Conservation (phyloP, 495 filamentous ascomycete genomes). For the Aspergillus bertholletiae region DNA sequence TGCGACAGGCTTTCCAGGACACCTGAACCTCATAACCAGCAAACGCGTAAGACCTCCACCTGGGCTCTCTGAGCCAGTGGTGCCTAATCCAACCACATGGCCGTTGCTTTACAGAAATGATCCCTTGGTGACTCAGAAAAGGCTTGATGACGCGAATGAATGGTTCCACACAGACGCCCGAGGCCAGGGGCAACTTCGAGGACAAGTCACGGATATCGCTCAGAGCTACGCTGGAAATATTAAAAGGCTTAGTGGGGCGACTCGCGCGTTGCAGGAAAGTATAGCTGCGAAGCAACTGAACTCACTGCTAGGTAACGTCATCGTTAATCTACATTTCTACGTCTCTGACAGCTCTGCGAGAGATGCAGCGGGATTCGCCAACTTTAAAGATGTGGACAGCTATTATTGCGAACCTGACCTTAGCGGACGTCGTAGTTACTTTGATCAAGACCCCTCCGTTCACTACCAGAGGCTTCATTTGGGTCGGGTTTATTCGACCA, state of each 20-base stretch:
- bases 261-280: conserved; percentile 3
- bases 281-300: conserved; percentile 12
- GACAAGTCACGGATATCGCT: conserved; percentile 16
- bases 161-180: conserved; percentile 27
- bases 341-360: background rate
- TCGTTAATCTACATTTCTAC: conserved; percentile 23
- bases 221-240: conserved; percentile 10
- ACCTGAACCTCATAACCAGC: background rate
- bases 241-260: background rate
- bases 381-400: conserved; percentile 8
- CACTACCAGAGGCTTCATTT: conserved; percentile 3
- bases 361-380: conserved; percentile 13
- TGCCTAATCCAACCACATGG: background rate
- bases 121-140: background rate
- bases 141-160: conserved; percentile 15
- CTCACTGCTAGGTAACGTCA: conserved; percentile 17
- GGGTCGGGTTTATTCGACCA: background rate
- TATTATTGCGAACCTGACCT: conserved; percentile 9
- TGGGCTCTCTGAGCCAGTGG: conserved; percentile 10
- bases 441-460: conserved; percentile 16
- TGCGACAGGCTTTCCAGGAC: background rate
- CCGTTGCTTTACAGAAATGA: background rate
- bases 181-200: conserved; percentile 15
- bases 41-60: conserved; percentile 15
- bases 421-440: conserved; percentile 21